These are phyloP conservation scores for Zea mays DNA, from an alignment of 176 grass and related monocot species.

Conservation along the genomic window DNA sequence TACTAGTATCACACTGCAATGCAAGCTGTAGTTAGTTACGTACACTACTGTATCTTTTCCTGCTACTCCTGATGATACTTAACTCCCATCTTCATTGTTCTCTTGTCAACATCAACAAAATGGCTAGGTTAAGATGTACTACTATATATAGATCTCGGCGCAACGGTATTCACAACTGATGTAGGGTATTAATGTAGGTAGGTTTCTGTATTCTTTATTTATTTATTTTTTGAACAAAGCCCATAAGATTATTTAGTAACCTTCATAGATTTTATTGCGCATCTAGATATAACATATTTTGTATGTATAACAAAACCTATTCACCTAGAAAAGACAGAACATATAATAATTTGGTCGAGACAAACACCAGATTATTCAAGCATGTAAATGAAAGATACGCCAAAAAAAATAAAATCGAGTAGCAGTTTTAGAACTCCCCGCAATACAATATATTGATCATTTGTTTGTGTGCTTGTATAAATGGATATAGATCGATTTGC, in stretches of 20 bases:
- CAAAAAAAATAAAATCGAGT: background rate
- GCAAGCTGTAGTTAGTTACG: background rate
- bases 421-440: background rate
- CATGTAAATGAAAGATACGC: background rate
- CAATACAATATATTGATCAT: background rate
- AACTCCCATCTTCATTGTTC: background rate
- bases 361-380: background rate
- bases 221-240: background rate
- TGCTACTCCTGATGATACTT: no score
- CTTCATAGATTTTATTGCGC: no score
- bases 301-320: background rate
- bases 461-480: background rate
- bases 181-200: background rate
- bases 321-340: background rate
- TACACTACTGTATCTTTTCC: no score
- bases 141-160: background rate
- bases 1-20: background rate
- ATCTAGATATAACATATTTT: background rate
- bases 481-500: background rate
- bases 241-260: background rate
- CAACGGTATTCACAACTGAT: background rate
- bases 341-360: background rate
- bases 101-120: background rate
- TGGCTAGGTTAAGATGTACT: background rate
- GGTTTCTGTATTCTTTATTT: background rate